Percentiles rank a stretch among this genome's conserved stretches.
phyloP scores from a whole-genome alignment of 2,329 filamentous ascomycete species.

The Purpureocillium lavendulum region DNA sequence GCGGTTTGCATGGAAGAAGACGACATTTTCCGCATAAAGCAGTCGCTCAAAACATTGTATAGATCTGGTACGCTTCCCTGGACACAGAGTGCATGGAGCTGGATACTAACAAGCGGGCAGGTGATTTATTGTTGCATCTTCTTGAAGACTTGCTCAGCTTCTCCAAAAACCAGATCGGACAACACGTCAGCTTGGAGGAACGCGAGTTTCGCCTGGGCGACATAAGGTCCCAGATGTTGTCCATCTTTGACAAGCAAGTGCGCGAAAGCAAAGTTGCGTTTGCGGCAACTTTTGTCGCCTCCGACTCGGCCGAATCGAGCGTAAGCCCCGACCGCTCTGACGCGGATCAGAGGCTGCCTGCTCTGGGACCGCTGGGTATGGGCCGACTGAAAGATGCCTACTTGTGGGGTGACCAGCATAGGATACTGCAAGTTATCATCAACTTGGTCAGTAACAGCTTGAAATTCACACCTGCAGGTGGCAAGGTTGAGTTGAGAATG shows the following conservation, averaged over 20 bases:
- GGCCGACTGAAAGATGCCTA: conserved; percentile 76
- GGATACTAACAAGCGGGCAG: conserved; percentile 9
- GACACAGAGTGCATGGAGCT: neutral
- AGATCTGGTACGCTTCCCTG: conserved; percentile 29
- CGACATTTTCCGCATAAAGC: conserved; percentile 67
- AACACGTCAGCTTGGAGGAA: conserved; percentile 73
- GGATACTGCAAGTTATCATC: conserved; percentile 88
- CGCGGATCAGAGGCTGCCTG: conserved; percentile 36
- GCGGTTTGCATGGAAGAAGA: conserved; percentile 90
- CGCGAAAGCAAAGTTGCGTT: conserved; percentile 71
- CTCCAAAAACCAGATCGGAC: conserved; percentile 89
- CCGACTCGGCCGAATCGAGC: conserved; percentile 13
- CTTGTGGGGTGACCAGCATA: conserved; percentile 85
- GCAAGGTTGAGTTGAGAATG: conserved; percentile 68
- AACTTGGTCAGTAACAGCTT: conserved; percentile 87
- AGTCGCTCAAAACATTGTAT: conserved; percentile 80
- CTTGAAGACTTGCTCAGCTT: conserved; percentile 87
- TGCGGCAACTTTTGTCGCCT: conserved; percentile 57
- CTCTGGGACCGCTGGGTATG: conserved; percentile 54
- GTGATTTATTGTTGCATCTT: conserved; percentile 74
- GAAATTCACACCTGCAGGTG: conserved; percentile 77
- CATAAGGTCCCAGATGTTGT: conserved; percentile 70
- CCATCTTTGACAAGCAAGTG: conserved; percentile 87
- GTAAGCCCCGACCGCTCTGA: conserved; percentile 22
- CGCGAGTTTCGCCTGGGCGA: conserved; percentile 81